phyloP scores from a whole-genome alignment of 78 protist genomes.

The Dictyostelium intermedium region DNA sequence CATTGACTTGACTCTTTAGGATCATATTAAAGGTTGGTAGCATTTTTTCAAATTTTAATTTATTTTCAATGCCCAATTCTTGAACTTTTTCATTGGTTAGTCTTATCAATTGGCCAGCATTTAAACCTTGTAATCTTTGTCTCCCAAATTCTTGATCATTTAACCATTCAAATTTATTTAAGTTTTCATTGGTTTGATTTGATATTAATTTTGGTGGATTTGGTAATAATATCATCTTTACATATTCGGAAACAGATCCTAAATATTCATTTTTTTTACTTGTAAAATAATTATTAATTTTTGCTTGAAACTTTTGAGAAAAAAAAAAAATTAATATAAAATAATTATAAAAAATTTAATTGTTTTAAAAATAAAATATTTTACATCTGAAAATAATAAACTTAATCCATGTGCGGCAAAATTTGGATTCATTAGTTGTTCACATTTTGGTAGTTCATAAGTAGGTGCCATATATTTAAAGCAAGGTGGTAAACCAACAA shows the following conservation, averaged over 20 bases:
- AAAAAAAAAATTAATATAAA: not conserved
- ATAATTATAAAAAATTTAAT: not conserved
- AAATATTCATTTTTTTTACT: not conserved
- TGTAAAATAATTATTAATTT: not conserved
- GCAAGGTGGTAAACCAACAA: conserved; percentile 6
- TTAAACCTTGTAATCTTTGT: conserved; percentile 44
- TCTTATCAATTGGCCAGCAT: conserved; percentile 2
- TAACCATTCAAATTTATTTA: conserved; percentile 45
- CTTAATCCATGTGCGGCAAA: conserved; percentile 14
- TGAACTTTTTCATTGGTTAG: not conserved
- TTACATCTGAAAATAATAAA: conserved; percentile 40
- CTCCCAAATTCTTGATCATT: conserved; percentile 52
- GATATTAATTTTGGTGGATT: conserved; percentile 3
- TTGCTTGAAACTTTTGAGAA: conserved; percentile 18
- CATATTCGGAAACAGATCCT: conserved; percentile 15
- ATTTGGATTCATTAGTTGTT: conserved; percentile 1
- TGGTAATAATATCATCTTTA: conserved; percentile 6
- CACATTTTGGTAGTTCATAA: conserved; percentile 12
- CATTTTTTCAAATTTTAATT: not conserved
- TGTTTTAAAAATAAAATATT: not conserved
- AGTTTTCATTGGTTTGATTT: not conserved
- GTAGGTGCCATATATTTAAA: conserved; percentile 40
- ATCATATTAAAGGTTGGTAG: not conserved
- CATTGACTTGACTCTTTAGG: not conserved
- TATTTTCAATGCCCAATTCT: not conserved